Conservation (phyloP, 768 basidiomycete species). For the Termitomyces sp. region DNA sequence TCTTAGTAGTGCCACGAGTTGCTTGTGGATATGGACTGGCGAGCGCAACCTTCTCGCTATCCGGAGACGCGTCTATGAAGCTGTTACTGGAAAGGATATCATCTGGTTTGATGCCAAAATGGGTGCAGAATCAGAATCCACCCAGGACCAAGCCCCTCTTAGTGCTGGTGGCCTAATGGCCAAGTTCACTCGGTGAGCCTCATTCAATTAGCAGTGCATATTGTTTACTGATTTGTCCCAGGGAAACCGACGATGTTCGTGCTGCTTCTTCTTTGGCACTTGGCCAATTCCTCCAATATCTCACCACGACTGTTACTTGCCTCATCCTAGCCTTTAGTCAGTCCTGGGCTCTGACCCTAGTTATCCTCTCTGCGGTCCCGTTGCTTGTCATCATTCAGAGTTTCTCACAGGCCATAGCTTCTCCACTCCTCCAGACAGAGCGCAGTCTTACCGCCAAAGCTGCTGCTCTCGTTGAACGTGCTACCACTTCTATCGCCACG, state of each 20-base stretch:
- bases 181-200: constrained; percentile 72
- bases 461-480: constrained; percentile 76
- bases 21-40: constrained; percentile 84
- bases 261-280: constrained; percentile 76
- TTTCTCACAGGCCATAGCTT: constrained; percentile 63
- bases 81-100: constrained; percentile 68
- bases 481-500: constrained; percentile 71
- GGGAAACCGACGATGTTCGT: constrained; percentile 94
- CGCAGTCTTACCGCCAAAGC: constrained; percentile 63
- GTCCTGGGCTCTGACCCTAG: constrained; percentile 80
- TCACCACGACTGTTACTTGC: constrained; percentile 73
- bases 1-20: constrained; percentile 69
- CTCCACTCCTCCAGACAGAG: constrained; percentile 64
- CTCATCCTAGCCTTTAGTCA: constrained; percentile 78
- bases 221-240: constrained; percentile 22
- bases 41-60: constrained; percentile 73
- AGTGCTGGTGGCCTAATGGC: constrained; percentile 93
- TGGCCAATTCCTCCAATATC: constrained; percentile 74
- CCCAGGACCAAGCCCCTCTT: constrained; percentile 42
- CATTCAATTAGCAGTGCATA: background rate
- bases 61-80: constrained; percentile 60
- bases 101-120: constrained; percentile 89
- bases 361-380: constrained; percentile 89
- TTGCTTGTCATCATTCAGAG: constrained; percentile 72
- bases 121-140: constrained; percentile 43